Base-by-base conservation (phyloP, 202 grass and related monocot species). In the Carex arenaria region DNA sequence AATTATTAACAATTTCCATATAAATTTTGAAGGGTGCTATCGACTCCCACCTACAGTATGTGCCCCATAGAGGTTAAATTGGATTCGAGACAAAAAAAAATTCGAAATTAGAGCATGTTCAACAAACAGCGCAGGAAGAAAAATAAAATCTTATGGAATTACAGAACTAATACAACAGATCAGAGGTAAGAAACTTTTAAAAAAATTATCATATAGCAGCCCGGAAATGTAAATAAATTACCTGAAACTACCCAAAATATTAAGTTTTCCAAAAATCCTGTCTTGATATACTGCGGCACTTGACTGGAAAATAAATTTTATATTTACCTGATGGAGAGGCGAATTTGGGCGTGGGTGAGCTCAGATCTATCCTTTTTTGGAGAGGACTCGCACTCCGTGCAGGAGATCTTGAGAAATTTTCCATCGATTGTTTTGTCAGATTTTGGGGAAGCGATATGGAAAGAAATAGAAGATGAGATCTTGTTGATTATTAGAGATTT, bases 261-360 rank as follows among this genome's bases (percentile, higher is more conserved):
- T 61, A 20, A 61, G 8, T 34, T 19, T 61, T 5, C 18, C n/a
- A 19, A 61, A 19, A 61, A 9, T 10, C 4, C 22, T 61, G 19
- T 2, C 19, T 61, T 61, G 59, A 32, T 65, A 32, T 15, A 65
- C 28, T 12, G 13, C 23, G 10, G 10, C 22, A 64, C 11, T 65
- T 12, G 26, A 32, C 26, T 32, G 26, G 63, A 31, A 14, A 32
- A 65, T 13, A 32, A 31, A 65, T 40, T 20, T 15, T 10, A 40
- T 0, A 11, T 11, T 80, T 81, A 81, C 84, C 84, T 80, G 76
- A 81, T 13, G 53, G 72, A 89, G 78, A 74, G 38, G 87, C 79
- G 19, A 67, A 40, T 26, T 82, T 83, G 10, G 45, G 56, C 1
- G 18, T 20, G 64, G 42, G 85, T 4, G 67, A 22, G 34, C 36